Evolutionary conservation across 208 protist genomes (phyloP).

Genomic region (Borovskyia barvae): DNA sequence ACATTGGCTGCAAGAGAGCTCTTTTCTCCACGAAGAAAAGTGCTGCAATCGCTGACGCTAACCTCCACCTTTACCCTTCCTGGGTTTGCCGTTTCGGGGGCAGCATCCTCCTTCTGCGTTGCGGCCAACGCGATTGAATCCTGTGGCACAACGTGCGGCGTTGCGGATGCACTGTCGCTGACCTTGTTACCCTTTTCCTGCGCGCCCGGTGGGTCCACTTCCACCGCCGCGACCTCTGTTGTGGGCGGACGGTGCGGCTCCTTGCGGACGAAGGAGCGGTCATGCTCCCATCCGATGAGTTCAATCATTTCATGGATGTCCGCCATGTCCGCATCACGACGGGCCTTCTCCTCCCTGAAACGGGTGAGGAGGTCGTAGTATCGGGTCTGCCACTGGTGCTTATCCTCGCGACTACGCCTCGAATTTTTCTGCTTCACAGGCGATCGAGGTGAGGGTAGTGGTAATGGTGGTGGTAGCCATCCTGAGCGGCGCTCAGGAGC

Average conservation of each 20-base stretch:
- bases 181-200: neutral
- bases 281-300: constrained; percentile 50
- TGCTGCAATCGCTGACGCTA: too few relatives aligned
- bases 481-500: too few relatives aligned
- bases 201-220: constrained; percentile 16
- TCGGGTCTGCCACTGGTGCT: constrained; percentile 24
- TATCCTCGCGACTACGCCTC: constrained; percentile 2
- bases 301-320: constrained; percentile 53
- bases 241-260: constrained; percentile 18
- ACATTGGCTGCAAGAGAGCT: too few relatives aligned
- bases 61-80: too few relatives aligned
- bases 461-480: neutral
- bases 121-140: too few relatives aligned
- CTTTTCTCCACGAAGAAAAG: too few relatives aligned
- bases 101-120: too few relatives aligned
- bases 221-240: neutral
- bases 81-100: too few relatives aligned
- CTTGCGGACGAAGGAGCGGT: too few relatives aligned
- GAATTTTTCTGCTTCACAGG: neutral
- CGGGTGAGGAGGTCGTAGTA: constrained; percentile 36
- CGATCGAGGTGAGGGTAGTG: neutral
- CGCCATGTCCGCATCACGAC: constrained; percentile 32
- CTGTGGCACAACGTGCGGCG: too few relatives aligned
- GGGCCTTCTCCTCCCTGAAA: constrained; percentile 23
- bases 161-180: too few relatives aligned